Base-by-base conservation (phyloP, 2,329 filamentous ascomycete genomes). In the Microsporum audouinii region DNA sequence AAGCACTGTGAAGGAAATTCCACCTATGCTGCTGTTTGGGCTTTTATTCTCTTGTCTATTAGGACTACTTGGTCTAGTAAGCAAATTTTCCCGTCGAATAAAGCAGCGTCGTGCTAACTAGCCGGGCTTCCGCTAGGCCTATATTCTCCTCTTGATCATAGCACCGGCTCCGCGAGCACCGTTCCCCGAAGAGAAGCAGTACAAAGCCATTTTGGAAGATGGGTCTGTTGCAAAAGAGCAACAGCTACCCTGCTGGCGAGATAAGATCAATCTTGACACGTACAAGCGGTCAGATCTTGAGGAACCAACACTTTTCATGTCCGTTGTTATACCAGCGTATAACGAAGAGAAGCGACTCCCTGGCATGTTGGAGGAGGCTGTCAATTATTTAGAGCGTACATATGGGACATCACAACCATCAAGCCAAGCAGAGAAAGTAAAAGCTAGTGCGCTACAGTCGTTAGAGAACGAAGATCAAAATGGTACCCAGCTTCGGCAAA, bases 261-360 rank as follows among this genome's bases (percentile, higher is more conserved):
- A 96, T 73, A 79, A 81, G 71, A 87, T 86, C 82, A 81, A 85
- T 77, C 77, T 80, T 68, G 69, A 66, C 66, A 64, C 51, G 63
- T 68, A 68, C 68, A 75, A 64, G 70, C 75, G 64, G 71, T 73
- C 36, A 23, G 76, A 75, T 51, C 87, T 95, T 60, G 87, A 91
- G 65, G 81, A 86, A 1, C 83, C 91, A 12, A 85, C 91, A 64
- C 76, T 96, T n/a, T 88, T 88, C 71, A 85, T 99, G 79, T 94
- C 88, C 60, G 85, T 97, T 5, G 90, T 99, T 0, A 87, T 99
- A 49, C 94, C 94, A 0, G 94, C 94, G 7, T 99, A 91, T 80
- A 99, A 99, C 67, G 94, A 99, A 71, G 87, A 92, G 71, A 81
- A 88, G 62, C 85, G 94, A 34, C 81, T 99, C 55, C 80, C 84